Evolutionary conservation across 352 stramenopile genomes (phyloP), one percentile per base, ranked within the genome.

Genomic region (Globisporangium cystogenes): DNA sequence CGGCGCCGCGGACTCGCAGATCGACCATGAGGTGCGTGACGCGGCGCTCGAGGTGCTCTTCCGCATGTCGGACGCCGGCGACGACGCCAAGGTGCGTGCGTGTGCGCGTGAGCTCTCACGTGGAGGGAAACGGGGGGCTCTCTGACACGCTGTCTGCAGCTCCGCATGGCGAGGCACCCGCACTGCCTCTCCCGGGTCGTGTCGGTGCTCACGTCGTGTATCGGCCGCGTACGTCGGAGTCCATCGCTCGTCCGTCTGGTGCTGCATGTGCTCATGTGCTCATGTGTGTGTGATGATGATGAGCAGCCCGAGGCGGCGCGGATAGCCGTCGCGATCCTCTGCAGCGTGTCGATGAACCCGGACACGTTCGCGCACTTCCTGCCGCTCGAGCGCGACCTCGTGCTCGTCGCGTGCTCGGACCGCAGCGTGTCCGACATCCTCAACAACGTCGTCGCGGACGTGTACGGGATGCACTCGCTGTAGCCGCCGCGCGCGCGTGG

Each of bases 381-480:
- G 41, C 57, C 79, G n/a, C 76, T 93, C 49, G 82, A 93, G 55
- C 84, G 79, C 35, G 78, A 88, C 41, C 65, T 93, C 49, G 68
- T 88, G 39, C 62, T 90, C 7, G 72, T 88, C 3, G 74, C 79
- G 10, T 89, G 76, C 48, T 88, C 79, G 18, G 82, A 93, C 51
- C 67, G 73, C 29, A 93, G 80, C 46, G 78, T 93, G 16, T 74
- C 79, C 16, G 79, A 90, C 42, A 83, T 93, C 52, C 72, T 93
- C 42, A 87, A 78, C 52, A 93, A 90, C 60, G 70, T 93, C 44
- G 71, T 90, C 26, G 79, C 76, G 6, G 80, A 93, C 41, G 82
- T 90, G 4, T 90, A 82, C 55, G 82, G 82, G 36, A 92, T 92
- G 78, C 80, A 92, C 53, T 81, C 82, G n/a, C 53, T 90, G 41